phyloP scores from a whole-genome alignment of 179 eudicot species.

The Vitellaria paradoxa region DNA sequence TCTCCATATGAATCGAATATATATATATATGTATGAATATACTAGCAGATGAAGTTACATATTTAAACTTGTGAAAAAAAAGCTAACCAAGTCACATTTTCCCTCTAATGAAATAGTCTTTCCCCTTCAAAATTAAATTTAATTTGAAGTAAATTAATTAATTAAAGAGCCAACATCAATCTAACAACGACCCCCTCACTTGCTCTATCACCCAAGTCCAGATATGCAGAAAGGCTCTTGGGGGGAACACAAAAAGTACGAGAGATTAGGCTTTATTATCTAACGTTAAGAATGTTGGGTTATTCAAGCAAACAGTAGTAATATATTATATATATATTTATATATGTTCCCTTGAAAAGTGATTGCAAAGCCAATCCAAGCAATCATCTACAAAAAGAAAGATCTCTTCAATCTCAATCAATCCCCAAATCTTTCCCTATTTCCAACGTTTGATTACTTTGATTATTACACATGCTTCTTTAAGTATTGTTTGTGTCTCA shows the following conservation, averaged over 20 bases:
- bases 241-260: constrained; percentile 11
- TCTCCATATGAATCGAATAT: too few species aligned
- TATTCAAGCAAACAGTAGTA: neutral
- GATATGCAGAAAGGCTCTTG: neutral
- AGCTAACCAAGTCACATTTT: too few species aligned
- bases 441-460: constrained; percentile 27
- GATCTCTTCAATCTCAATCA: constrained; percentile 8
- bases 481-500: neutral
- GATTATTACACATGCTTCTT: neutral
- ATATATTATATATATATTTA: too few species aligned
- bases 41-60: too few species aligned
- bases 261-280: constrained; percentile 16
- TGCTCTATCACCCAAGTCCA: neutral
- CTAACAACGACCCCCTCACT: neutral
- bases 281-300: constrained; percentile 22
- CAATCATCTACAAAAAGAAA: constrained; percentile 15
- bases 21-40: too few species aligned
- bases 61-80: too few species aligned
- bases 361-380: constrained; percentile 15
- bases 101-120: too few species aligned
- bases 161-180: too few species aligned
- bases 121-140: too few species aligned
- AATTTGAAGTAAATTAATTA: neutral
- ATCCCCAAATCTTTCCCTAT: constrained; percentile 27
- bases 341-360: constrained; percentile 13